Evolutionary conservation across 148 eudicot genomes (phyloP), one percentile per base, ranked within the genome.

Genomic region (Rhododendron simsii): DNA sequence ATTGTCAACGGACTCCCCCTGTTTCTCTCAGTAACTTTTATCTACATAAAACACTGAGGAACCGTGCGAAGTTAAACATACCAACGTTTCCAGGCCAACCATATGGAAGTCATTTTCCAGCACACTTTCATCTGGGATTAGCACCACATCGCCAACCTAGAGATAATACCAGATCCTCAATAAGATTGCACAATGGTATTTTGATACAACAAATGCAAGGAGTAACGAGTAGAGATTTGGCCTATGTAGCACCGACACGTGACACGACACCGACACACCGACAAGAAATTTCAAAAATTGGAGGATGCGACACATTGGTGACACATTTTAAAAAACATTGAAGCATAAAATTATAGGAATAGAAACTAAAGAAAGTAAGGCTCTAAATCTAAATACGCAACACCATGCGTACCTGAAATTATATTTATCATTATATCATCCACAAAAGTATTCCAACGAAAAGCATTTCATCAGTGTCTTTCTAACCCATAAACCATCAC

Each of bases 91-190:
- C 82, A 92, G 91, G 84, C 95, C 95, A 90, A 89, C 87, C 74
- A 89, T 65, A 83, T 88, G 85, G 74, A 91, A 77, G 37, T 91
- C 98, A 86, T 91, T 91, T 37, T 86, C 89, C 80, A 90, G 78
- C 86, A 88, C 89, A 67, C 87, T 86, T 85, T 95, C 93, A 48
- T 93, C 95, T 50, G 87, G 90, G 85, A 95, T 84, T 15, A 95
- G 95, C 84, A 95, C 92, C 65, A 95, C 95, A 90, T 95, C 95
- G 67, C 95, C 98, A 82, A 95, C 94, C 95, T 95, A 26, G 93
- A 84, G 83, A 86, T 78, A 65, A 35, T 39, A 78, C 6, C 77
- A 67, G 67, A 30, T 28, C 33, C 12, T 84, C 33, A 13, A 30
- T 80, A 47, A 87, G 15, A 48, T 23, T 82, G 88, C 79, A 21